These are phyloP conservation scores for Nicotiana paniculata DNA, from an alignment of 257 asterid genomes.

Conservation along the genomic window DNA sequence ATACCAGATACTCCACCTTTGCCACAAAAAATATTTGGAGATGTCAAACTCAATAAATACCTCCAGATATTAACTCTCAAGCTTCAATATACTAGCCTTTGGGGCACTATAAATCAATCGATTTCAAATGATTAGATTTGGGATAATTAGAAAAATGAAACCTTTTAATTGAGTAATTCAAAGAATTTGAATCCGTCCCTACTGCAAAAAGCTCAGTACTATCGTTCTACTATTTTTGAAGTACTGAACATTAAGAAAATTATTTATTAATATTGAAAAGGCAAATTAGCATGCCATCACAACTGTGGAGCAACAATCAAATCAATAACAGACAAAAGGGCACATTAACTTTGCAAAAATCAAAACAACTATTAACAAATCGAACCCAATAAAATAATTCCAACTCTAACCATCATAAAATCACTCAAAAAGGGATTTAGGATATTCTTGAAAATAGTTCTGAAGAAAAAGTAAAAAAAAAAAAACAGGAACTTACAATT, in stretches of 20 bases:
- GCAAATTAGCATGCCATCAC: background rate
- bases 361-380: background rate
- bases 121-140: background rate
- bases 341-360: background rate
- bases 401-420: background rate
- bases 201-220: background rate
- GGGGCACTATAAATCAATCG: background rate
- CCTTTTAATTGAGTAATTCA: background rate
- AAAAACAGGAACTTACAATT: background rate
- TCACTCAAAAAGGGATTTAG: background rate
- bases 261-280: background rate
- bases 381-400: background rate
- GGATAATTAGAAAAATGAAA: background rate
- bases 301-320: background rate
- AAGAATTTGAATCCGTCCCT: background rate
- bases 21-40: too few species aligned
- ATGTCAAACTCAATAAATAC: background rate
- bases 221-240: background rate
- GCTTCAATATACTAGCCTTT: background rate
- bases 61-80: background rate
- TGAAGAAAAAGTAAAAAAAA: background rate
- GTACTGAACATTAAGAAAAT: background rate
- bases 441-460: background rate
- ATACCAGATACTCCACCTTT: too few species aligned
- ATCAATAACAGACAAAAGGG: background rate